phyloP scores from a whole-genome alignment of 2,329 filamentous ascomycete species.

The Nannizzia gypsea region DNA sequence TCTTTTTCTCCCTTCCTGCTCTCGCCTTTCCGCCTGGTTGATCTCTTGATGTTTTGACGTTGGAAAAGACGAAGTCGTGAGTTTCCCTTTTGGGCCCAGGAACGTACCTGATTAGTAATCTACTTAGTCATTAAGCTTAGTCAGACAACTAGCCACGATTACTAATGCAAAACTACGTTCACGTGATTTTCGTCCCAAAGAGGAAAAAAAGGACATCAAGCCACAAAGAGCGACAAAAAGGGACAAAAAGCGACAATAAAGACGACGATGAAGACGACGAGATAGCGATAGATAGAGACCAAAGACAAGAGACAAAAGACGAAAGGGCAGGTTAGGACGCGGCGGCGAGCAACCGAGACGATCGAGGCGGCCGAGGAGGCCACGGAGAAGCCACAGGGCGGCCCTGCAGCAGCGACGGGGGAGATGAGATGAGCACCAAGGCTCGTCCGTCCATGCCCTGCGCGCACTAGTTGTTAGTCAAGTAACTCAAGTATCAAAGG shows the following conservation, averaged over 20 bases:
- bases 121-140: neutral
- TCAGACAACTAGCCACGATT: neutral
- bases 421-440: no score
- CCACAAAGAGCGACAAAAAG: neutral
- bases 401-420: neutral
- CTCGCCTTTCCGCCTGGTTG: no score
- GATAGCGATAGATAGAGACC: no score
- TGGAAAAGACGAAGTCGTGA: neutral
- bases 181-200: neutral
- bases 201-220: neutral
- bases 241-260: neutral
- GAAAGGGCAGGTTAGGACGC: no score
- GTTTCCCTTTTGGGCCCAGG: neutral
- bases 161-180: neutral
- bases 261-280: neutral
- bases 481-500: neutral
- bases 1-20: neutral
- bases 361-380: no score
- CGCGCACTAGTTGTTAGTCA: no score
- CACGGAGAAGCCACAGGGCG: no score
- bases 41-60: neutral
- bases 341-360: no score
- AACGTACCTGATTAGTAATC: neutral
- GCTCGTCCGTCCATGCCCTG: neutral
- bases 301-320: no score